Evolutionary conservation across 2,329 filamentous ascomycete genomes (phyloP), one percentile per base, ranked within the genome.

Genomic region (Diaporthe nobilis): DNA sequence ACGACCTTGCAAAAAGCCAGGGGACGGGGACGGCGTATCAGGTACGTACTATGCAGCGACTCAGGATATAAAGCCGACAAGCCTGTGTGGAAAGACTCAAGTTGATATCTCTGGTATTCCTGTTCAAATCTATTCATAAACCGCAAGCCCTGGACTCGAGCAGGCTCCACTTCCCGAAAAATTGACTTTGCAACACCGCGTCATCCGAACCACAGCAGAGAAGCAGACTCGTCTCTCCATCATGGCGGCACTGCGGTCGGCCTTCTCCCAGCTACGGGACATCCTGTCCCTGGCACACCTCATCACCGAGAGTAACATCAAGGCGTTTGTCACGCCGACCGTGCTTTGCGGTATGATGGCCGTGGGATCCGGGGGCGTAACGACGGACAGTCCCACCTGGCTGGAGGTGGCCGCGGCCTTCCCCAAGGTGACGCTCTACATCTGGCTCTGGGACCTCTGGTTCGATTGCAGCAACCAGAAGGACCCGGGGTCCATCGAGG

Each of bases 271-370:
- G 53, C 25, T 55, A 8, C 28, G 58, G 55, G 53, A 75, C 28
- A 58, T 53, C 28, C 9, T 77, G 42, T 67, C 55, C 25, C 34
- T 77, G 8, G 72, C 76, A 42, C 72, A 77, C 10, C 72, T 77
- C 28, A 76, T 77, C 10, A 77, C 76, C 4, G 75, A 77, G 53
- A 75, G 72, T 34, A 77, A 77, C 53, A 67, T 75, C 28, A 77
- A 77, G 63, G 71, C 76, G 10, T 77, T 75, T 31, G 75, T 77
- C 34, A 67, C 44, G 51, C 76, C 76, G 37, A 51, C 71, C 25
- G 72, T 77, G 8, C 76, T 77, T 42, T 60, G 72, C 20, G 44
- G 44, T 9, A 73, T 77, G 75, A 61, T 77, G 28, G 75, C 72
- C 37, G 39, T 77, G 42, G 72, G 72, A 20, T 75, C 76, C 0